A percentile compares a stretch with the other conserved stretches of the same genome.
Conservation (phyloP, 2,329 filamentous ascomycete species). For the Periconia digitata region DNA sequence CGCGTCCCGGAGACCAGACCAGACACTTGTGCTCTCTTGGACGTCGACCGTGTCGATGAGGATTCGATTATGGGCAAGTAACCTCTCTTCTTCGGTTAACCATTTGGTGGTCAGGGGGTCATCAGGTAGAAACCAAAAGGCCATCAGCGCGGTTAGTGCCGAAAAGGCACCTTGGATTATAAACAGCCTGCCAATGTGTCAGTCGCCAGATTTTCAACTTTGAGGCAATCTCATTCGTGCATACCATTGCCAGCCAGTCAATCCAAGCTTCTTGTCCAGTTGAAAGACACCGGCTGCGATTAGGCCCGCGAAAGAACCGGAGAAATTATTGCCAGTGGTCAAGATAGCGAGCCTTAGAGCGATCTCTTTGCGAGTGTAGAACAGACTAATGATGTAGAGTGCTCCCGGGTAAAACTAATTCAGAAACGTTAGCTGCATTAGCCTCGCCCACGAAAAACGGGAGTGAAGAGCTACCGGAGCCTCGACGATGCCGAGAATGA, state of each 20-base stretch:
- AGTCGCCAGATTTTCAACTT: background rate
- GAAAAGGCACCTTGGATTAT: constrained; percentile 45
- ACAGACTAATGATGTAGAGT: constrained; percentile 38
- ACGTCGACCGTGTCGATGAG: constrained; percentile 48
- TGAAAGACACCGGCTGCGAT: constrained; percentile 41
- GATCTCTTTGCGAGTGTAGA: constrained; percentile 41
- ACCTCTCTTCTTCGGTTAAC: constrained; percentile 47
- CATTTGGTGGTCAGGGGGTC: constrained; percentile 43
- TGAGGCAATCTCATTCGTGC: background rate
- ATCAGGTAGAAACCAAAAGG: constrained; percentile 27
- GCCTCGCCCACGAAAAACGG: no score
- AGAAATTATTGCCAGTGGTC: constrained; percentile 44
- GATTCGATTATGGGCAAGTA: constrained; percentile 31
- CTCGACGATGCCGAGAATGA: constrained; percentile 30
- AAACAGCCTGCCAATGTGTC: constrained; percentile 28
- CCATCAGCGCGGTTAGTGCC: constrained; percentile 5
- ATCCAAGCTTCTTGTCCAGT: constrained; percentile 43
- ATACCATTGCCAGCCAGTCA: constrained; percentile 46
- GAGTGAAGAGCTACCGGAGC: constrained; percentile 12
- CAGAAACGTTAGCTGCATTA: no score
- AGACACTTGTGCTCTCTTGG: constrained; percentile 22
- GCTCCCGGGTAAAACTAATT: constrained; percentile 35
- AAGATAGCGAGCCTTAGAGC: constrained; percentile 36
- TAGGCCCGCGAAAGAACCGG: constrained; percentile 46
- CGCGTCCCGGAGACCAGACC: constrained; percentile 18